Base-by-base conservation (phyloP, 208 protist species). In the Kentomonas sorsogonicus region DNA sequence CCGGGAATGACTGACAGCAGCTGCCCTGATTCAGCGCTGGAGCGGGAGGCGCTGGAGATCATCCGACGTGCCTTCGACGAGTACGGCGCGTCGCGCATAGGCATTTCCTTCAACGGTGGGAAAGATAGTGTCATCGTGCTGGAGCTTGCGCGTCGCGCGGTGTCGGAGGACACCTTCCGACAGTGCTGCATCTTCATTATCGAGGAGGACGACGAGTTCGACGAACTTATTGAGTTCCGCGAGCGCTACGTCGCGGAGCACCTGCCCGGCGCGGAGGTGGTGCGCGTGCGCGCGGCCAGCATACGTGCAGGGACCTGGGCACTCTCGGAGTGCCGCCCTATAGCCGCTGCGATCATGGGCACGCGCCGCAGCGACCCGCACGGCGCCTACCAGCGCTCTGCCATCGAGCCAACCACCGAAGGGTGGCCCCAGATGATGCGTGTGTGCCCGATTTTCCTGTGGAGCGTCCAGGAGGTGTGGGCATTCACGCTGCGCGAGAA, bases 71-170 rank as follows among this genome's bases (percentile, higher is more conserved):
- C 73, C 11, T 76, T 71, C 18, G 38, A 40, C 0, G 34, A 54
- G 27, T 79, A 74, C 51, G 48, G 69, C 2, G 53, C 63, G 6
- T 51, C 89, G 4, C 46, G 77, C 6, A 89, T 96, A 54, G 81
- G 79, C 20, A 63, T 96, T 55, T 82, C 83, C 30, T 96, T 96
- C 60, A 96, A 96, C 53, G 91, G 83, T 16, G 91, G 91, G 9
- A 96, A 96, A 41, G 91, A 96, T 68, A 86, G 77, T 43, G 84
- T 94, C 1, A 83, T 91, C 18, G 80, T 95, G 64, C 53, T 94
- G 58, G 79, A 94, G 60, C 71, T 96, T 25, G 40, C 91, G 33
- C 45, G 62, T 2, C 56, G 65, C 9, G 72, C 63, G 7, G 41
- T 94, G 15, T 70, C 75, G 1, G 5, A 62, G 13, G 79, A 82